Conservation (phyloP, 345 rosid species). For the Hibiscus syriacus region DNA sequence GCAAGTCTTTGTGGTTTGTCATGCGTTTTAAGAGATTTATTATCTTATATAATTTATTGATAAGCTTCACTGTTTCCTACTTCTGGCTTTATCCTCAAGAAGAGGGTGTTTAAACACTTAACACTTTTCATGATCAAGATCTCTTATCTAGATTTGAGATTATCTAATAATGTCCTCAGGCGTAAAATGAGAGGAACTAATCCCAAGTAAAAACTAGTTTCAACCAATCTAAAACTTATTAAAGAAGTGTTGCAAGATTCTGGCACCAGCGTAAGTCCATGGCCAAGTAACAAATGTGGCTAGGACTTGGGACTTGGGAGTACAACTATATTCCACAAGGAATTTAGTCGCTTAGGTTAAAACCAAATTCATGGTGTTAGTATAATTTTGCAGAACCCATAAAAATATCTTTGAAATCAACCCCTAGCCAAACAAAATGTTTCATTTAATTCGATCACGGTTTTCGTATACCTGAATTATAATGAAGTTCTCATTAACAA, state of each 20-base stretch:
- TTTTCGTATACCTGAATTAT: too few species aligned
- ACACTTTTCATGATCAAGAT: not conserved
- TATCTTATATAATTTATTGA: not conserved
- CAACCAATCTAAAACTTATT: not conserved
- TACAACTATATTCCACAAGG: not conserved
- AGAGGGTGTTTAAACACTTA: not conserved
- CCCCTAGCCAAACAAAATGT: too few species aligned
- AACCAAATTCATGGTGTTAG: too few species aligned
- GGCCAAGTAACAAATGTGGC: not conserved
- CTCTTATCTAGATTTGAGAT: not conserved
- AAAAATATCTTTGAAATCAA: too few species aligned
- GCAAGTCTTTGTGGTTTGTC: not conserved
- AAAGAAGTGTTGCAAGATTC: not conserved
- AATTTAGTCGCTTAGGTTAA: not conserved
- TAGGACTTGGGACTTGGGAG: not conserved
- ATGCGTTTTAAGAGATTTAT: not conserved
- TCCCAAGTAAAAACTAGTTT: not conserved
- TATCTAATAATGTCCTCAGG: not conserved
- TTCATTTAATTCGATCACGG: too few species aligned
- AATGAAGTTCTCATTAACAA: not conserved
- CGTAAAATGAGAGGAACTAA: not conserved
- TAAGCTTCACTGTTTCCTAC: not conserved
- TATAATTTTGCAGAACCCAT: too few species aligned
- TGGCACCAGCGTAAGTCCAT: not conserved
- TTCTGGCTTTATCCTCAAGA: not conserved